These are phyloP conservation scores for Ophiostoma quercus DNA, from an alignment of 2,329 filamentous ascomycete genomes.

Conservation along the genomic window DNA sequence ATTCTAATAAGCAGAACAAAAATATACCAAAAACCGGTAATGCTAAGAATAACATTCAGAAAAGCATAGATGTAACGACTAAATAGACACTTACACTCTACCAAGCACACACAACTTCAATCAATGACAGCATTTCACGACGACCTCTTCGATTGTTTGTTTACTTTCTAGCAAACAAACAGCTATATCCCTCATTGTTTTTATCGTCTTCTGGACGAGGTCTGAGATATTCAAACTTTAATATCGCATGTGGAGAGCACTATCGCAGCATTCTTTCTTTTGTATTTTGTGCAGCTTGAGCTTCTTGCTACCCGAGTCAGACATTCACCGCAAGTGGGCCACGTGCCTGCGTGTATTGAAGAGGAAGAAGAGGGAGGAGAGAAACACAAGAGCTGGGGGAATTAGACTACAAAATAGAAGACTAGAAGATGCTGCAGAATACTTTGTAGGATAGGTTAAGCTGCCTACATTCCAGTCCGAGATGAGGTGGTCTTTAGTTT, in stretches of 20 bases:
- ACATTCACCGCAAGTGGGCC: slow-evolving; percentile 2
- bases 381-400: neutral
- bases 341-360: neutral
- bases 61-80: no score
- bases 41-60: no score
- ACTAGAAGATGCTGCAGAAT: neutral
- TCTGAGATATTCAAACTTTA: neutral
- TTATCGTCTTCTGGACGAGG: neutral
- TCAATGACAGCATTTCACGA: no score
- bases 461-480: slow-evolving; percentile 7
- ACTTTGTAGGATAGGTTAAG: neutral
- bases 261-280: neutral
- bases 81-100: no score
- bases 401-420: neutral
- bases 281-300: neutral
- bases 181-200: neutral
- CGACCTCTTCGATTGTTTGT: neutral
- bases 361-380: no score
- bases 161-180: slow-evolving; percentile 6
- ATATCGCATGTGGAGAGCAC: slow-evolving; percentile 11
- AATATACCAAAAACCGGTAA: no score
- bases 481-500: neutral
- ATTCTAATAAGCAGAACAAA: no score
- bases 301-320: neutral
- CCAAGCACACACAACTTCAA: no score